Evolutionary conservation across 495 filamentous ascomycete species (phyloP), one percentile per base, ranked within the genome.

Genomic region (Massariosphaeria phaeospora): DNA sequence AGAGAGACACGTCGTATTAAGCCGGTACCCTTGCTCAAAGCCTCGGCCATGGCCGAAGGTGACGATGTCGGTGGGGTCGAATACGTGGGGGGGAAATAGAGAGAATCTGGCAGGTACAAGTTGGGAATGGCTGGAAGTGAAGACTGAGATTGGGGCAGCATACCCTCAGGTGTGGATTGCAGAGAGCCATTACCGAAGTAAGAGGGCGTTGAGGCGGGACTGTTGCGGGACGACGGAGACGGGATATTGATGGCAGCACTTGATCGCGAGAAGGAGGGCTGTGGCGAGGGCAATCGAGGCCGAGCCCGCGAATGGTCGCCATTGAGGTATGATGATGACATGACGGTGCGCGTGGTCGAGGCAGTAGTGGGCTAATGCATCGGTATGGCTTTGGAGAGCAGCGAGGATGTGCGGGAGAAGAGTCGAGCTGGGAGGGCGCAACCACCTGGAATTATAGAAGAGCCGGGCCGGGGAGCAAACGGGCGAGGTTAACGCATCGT

Each of bases 1-100:
- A 77, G 73, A 3, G 84, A 87, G 21, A 86, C 74, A 51, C 82
- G 71, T 35, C 84, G 76, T 57, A 88, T 83, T 48, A 88, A 64
- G 23, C 82, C 78, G 2, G 81, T 74, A 4, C 73, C 75, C 62
- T 80, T 80, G 12, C 69, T 59, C 24, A 78, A 69, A 7, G 76
- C 71, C 36, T 77, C 73, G 50, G 74, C 69, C 65, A 79, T 73
- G 40, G 57, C 52, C 2, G 64, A 62, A 11, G 55, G 51, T 8
- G 63, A 60, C 20, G 60, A 57, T 0, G 50, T 55, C 2, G 46
- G 51, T 13, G 54, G 40, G 3, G 44, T 46, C 11, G 45, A 34
- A 8, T 20, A 12, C n/a, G 61, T 30, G 15, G 57, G 44, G 5
- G 24, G 31, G 20, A 56, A 21, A 15, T 44, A 20, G 27, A 51